Evolutionary conservation across 768 basidiomycete genomes (phyloP).

Genomic region (Boletus pseudopeckii): DNA sequence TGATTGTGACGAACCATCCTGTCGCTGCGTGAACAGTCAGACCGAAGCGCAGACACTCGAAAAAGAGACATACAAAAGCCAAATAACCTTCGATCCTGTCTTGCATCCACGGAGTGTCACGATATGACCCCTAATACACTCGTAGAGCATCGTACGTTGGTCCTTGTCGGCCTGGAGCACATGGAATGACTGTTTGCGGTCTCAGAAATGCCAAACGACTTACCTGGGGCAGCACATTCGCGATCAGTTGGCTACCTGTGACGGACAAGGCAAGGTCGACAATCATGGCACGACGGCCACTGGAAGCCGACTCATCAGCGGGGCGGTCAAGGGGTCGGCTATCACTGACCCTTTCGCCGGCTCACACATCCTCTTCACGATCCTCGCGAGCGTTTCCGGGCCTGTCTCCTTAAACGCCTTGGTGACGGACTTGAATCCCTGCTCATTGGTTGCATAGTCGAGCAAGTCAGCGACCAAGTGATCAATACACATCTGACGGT

Average conservation of each 20-base stretch:
- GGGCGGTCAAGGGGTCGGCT: background rate
- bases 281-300: conserved; percentile 76
- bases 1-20: conserved; percentile 44
- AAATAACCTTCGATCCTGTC: conserved; percentile 89
- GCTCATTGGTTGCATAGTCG: conserved; percentile 77
- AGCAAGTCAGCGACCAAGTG: conserved; percentile 74
- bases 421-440: conserved; percentile 83
- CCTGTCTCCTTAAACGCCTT: conserved; percentile 87
- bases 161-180: conserved; percentile 72
- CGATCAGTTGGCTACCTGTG: conserved; percentile 83
- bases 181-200: conserved; percentile 9
- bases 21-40: conserved; percentile 39
- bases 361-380: conserved; percentile 82
- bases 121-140: conserved; percentile 83
- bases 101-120: conserved; percentile 89
- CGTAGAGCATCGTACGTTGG: conserved; percentile 76
- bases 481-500: conserved; percentile 73
- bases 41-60: background rate
- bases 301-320: conserved; percentile 29
- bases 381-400: conserved; percentile 66
- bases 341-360: conserved; percentile 67
- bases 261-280: conserved; percentile 82
- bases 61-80: conserved; percentile 60
- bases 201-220: conserved; percentile 15
- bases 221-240: conserved; percentile 75